Base-by-base conservation (phyloP, 192 early-diverging fungal species). In the Chytriomyces hyalinus region DNA sequence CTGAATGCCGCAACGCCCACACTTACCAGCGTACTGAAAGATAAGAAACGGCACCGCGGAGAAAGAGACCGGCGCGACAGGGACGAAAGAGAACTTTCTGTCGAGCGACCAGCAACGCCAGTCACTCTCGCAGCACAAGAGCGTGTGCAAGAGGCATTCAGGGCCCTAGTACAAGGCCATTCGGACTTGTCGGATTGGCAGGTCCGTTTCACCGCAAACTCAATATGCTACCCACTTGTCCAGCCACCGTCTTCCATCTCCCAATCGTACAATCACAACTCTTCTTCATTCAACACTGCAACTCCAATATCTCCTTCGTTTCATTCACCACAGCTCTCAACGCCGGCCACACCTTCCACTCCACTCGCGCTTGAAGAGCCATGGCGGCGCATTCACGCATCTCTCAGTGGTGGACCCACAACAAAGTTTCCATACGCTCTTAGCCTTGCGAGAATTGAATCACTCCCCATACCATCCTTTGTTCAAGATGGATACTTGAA, bases 371-470 rank as follows among this genome's bases (percentile, higher is more conserved):
- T 73, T 7, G 71, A 73, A 73, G 71, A 73, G 43, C 71, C 71
- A 8, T 73, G 71, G 71, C 71, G 71, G 8, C 7, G 48, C 28
- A n/a, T 73, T 15, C 71, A 73, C 26, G 71, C 71, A 8, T 15
- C 36, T 17, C 22, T 73, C 5, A 20, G 13, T 46, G 71, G 71
- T 5, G 71, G 71, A 11, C 71, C 71, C 13, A 73, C 71, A 15
- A 36, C 59, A 15, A 70, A 70, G 48, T 72, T 78, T 28, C 77
- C 77, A 22, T 78, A 78, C 70, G 22, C 28, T 7, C 69, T 78
- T 15, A 53, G 22, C 47, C 51, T 78, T 7, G 9, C 51, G n/a
- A 28, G 59, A 7, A 64, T 78, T n/a, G 49, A 61, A 26, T 15
- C 36, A 13, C 69, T 78, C n/a, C 77, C 77, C 10, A 61, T 78